Percentiles rank a stretch among this genome's conserved stretches.
Conservation (phyloP, 1,284 basidiomycete species). For the Pulveroboletus sp. region DNA sequence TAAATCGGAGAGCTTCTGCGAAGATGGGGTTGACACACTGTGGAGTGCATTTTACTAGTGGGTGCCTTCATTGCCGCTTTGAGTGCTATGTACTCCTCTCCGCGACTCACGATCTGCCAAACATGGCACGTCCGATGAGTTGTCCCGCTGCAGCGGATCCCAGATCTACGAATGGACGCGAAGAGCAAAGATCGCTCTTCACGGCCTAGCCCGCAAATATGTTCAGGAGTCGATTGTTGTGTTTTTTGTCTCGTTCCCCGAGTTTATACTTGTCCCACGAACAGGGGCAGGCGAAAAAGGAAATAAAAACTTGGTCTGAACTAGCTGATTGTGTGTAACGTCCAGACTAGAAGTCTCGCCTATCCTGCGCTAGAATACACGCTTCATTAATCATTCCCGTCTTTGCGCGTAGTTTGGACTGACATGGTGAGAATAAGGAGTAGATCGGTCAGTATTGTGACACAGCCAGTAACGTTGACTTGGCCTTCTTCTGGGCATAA, state of each 20-base stretch:
- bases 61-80: slow-evolving; percentile 4
- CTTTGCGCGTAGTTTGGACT: slow-evolving; percentile 1
- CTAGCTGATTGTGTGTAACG: background rate
- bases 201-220: slow-evolving; percentile 5
- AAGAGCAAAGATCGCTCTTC: background rate
- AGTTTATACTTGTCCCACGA: background rate
- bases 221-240: background rate
- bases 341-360: background rate
- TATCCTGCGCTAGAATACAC: background rate
- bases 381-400: slow-evolving; percentile 23
- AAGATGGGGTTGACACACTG: too few species aligned
- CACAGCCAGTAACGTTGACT: background rate
- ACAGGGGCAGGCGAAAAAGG: background rate
- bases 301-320: background rate
- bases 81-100: slow-evolving; percentile 5
- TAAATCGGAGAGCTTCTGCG: too few species aligned
- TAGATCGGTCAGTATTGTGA: background rate
- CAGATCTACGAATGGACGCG: slow-evolving; percentile 8
- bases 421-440: background rate
- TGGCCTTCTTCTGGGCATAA: slow-evolving; percentile 6
- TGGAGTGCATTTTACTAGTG: slow-evolving; percentile 20
- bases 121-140: slow-evolving; percentile 6
- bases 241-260: background rate
- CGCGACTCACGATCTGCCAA: slow-evolving; percentile 8
- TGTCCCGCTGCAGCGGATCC: background rate